Base-by-base conservation (phyloP, 2,329 filamentous ascomycete genomes). In the Apiospora rasikravindrae region DNA sequence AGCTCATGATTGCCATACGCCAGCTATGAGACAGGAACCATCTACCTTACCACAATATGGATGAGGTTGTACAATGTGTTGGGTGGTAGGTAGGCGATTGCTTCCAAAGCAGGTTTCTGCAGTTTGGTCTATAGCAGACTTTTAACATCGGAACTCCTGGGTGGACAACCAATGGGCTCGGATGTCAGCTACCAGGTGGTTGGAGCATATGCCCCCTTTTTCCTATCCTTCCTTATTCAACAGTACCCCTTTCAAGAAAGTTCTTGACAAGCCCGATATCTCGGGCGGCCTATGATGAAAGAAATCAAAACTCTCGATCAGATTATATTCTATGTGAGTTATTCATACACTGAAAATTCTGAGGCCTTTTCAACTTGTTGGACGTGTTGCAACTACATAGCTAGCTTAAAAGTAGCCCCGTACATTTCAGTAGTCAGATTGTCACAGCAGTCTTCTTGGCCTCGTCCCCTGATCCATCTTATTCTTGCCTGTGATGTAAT, bases 261-360 rank as follows among this genome's bases (percentile, higher is more conserved):
- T 68, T 68, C 66, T 45, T 45, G n/a, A 26, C 29, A 47, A 47
- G 24, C 66, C 44, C 13, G n/a, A n/a, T 22, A 19, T 16, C 26
- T 5, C 10, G 22, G 57, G 44, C 26, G 67, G 72, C 72, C 72
- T 70, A 73, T 73, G 72, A 73, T 73, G 72, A 73, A 47, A 40
- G 33, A 45, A 68, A 71, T 69, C 57, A 71, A 64, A 67, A 37
- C 53, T 51, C 72, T 73, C 68, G 70, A 73, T 66, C 42, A 71
- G 72, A 68, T 71, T 67, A 57, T 67, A 73, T 57, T 68, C 67
- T 69, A 67, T 71, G 72, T 57, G 70, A 71, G 70, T 14, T 66
- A 69, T 70, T 69, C 70, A 69, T 61, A 73, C 72, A 73, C 72
- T 73, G 72, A 73, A 73, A 73, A 73, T 73, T 71, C 72, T 73